These are phyloP conservation scores for Phytophthora quininea DNA, from an alignment of 352 stramenopile genomes.

Conservation along the genomic window DNA sequence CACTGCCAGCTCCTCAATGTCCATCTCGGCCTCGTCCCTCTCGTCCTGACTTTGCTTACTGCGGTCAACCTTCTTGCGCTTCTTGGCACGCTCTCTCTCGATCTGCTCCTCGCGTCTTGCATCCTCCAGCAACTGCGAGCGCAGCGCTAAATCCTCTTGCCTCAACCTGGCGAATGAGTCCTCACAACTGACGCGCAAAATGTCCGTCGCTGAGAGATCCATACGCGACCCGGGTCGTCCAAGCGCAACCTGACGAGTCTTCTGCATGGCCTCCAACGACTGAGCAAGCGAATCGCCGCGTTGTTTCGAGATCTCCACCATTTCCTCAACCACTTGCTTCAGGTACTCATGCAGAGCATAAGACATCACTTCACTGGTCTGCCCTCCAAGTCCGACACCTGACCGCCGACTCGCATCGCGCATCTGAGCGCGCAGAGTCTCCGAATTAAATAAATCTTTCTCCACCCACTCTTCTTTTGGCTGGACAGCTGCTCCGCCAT, in stretches of 20 bases:
- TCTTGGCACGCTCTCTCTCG: constrained; percentile 84
- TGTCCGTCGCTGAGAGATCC: constrained; percentile 78
- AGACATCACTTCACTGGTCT: constrained; percentile 81
- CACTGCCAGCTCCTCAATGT: constrained; percentile 79
- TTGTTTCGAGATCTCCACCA: constrained; percentile 83
- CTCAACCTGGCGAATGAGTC: constrained; percentile 73
- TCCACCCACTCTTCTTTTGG: constrained; percentile 80
- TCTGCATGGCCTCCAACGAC: constrained; percentile 54
- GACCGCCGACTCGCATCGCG: constrained; percentile 46
- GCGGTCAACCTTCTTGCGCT: constrained; percentile 87
- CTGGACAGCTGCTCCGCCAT: constrained; percentile 62
- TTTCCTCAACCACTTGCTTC: constrained; percentile 87
- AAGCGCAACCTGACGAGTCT: constrained; percentile 34
- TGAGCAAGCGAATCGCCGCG: constrained; percentile 62
- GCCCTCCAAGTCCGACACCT: constrained; percentile 57
- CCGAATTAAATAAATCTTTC: constrained; percentile 83
- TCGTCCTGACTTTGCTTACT: constrained; percentile 81
- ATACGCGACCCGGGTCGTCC: constrained; percentile 28
- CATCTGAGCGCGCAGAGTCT: constrained; percentile 67
- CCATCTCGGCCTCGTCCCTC: constrained; percentile 87
- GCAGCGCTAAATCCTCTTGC: constrained; percentile 69
- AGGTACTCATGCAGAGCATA: constrained; percentile 86
- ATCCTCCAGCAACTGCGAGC: constrained; percentile 71
- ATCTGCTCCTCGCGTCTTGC: constrained; percentile 75
- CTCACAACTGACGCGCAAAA: constrained; percentile 85